These are phyloP conservation scores for Talaromyces borbonicus DNA, from an alignment of 495 filamentous ascomycete genomes.

Conservation along the genomic window DNA sequence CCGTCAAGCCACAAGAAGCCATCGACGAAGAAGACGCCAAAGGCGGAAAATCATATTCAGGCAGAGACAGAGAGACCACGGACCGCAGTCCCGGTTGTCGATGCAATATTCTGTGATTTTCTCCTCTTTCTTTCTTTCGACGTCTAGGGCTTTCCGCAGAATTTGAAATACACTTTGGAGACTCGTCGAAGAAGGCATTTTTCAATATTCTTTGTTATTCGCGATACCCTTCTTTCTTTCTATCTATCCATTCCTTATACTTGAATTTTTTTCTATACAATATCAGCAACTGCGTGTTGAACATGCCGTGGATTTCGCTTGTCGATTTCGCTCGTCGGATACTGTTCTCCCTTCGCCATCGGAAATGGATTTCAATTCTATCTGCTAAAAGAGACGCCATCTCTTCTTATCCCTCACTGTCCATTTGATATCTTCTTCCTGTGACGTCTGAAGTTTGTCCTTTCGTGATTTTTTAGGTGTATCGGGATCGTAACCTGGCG, in stretches of 20 bases:
- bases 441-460: too few species aligned
- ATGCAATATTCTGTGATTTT: constrained; percentile 67
- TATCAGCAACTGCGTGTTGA: not conserved
- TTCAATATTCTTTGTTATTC: not conserved
- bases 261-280: constrained; percentile 11
- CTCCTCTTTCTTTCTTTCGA: not conserved
- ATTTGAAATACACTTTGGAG: not conserved
- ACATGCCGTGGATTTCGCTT: not conserved
- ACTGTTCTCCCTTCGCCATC: too few species aligned
- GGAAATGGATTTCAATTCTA: too few species aligned
- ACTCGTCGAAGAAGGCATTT: not conserved
- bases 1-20: constrained; percentile 77
- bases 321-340: too few species aligned
- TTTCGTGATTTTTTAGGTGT: too few species aligned
- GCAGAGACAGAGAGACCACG: constrained; percentile 47
- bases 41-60: constrained; percentile 52
- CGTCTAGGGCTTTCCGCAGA: not conserved
- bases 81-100: constrained; percentile 61
- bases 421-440: too few species aligned
- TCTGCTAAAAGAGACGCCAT: too few species aligned
- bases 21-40: constrained; percentile 85
- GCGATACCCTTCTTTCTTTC: constrained; percentile 11
- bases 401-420: too few species aligned
- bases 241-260: not conserved
- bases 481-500: too few species aligned